Evolutionary conservation across 2,329 filamentous ascomycete species (phyloP), one percentile per base, ranked within the genome.

Genomic region (Parastagonospora nodorum): DNA sequence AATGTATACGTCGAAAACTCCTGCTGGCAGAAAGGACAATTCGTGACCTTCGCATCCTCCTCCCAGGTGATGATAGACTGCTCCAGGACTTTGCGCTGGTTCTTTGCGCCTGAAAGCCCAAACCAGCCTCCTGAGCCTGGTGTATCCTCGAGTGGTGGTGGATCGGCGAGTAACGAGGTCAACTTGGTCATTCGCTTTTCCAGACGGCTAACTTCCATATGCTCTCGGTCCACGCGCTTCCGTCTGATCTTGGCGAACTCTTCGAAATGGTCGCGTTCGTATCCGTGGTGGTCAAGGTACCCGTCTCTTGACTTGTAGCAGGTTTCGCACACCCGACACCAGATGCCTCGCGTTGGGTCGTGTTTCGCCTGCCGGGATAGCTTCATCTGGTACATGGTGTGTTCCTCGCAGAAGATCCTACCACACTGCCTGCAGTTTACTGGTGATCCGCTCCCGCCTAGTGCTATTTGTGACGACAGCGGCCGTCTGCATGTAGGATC

Each of bases 311-410:
- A 96, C 77, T 97, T 97, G 77, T 94, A 99, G 76, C 94, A 99
- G n/a, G 94, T 97, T 77, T 99, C 94, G 70, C 94, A 99, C 2
- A 97, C 93, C 44, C 94, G 80, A 63, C 90, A 96, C 94, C 94
- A 99, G 61, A 90, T 84, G 7, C 94, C 94, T 55, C 93, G 81
- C 1, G 94, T 85, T 0, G 94, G 93, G 58, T 99, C 94, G 74
- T 97, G 91, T 51, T 87, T 84, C 4, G 94, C 94, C 28, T 92
- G 88, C 47, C 92, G 82, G 8, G 92, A 96, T 9, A 99, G 81
- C 78, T 95, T 97, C 89, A 97, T 97, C 77, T 99, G 93, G 69
- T 97, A 99, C 92, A 99, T 96, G 45, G 94, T 97, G 72, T 99
- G 94, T 63, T 93, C 90, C 68, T 97, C 94, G 74, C 94, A 99